These are phyloP conservation scores for Verbena officinalis DNA, from an alignment of 257 asterid species.

Conservation along the genomic window DNA sequence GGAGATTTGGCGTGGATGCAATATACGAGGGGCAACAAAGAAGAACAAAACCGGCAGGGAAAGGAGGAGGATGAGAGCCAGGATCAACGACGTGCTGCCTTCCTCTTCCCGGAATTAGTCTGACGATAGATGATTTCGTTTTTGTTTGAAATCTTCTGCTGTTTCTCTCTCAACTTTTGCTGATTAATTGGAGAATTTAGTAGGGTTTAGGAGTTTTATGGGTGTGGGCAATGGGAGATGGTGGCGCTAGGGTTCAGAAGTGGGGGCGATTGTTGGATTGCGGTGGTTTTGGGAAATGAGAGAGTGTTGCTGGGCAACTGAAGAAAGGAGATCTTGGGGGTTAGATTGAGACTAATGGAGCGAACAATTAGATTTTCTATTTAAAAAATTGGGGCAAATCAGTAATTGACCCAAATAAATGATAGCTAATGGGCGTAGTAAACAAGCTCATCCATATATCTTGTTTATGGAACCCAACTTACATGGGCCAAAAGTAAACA, in stretches of 20 bases:
- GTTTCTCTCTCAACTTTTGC: not conserved
- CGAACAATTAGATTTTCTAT: no score
- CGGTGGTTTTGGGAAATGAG: conserved; percentile 10
- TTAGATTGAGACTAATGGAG: not conserved
- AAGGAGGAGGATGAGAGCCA: conserved; percentile 63
- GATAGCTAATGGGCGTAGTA: no score
- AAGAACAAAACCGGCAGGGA: conserved; percentile 59
- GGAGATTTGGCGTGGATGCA: conserved; percentile 67
- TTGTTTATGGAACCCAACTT: no score
- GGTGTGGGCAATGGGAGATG: conserved; percentile 10
- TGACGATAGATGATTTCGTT: conserved; percentile 10
- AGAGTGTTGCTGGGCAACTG: conserved; percentile 15
- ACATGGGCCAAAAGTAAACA: no score
- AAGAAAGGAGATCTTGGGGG: not conserved
- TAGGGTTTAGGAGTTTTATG: conserved; percentile 16
- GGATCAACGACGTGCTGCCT: conserved; percentile 53
- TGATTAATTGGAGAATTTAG: not conserved
- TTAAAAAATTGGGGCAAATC: no score
- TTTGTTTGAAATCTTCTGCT: not conserved
- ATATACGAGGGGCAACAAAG: conserved; percentile 61
- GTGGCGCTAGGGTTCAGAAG: conserved; percentile 28
- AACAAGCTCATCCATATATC: no score
- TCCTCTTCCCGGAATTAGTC: conserved; percentile 34
- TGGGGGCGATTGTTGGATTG: conserved; percentile 26
- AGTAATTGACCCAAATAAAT: no score